Conservation (phyloP, 441 rosid genomes). For the Dalechampia spathulata region DNA sequence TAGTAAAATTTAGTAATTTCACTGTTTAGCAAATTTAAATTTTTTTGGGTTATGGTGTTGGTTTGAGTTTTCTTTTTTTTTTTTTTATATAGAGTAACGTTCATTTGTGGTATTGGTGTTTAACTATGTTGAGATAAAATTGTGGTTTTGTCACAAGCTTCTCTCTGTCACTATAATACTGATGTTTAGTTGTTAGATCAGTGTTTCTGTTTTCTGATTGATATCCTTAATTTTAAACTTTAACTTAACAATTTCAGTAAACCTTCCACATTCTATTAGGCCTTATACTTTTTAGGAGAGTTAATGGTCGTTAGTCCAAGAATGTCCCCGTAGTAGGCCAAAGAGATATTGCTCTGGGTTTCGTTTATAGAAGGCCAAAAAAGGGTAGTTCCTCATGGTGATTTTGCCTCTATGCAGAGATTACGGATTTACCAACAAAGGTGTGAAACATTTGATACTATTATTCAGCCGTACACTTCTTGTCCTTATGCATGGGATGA, state of each 20-base stretch:
- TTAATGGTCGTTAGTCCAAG: not conserved
- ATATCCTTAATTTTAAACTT: not conserved
- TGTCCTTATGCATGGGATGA: conserved; percentile 99
- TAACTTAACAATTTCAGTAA: not conserved
- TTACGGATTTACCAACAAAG: conserved; percentile 84
- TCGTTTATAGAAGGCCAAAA: not conserved
- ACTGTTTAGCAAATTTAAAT: not conserved
- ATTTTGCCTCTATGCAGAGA: conserved; percentile 37
- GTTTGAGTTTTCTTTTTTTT: not conserved
- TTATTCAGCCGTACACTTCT: conserved; percentile 69
- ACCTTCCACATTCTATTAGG: not conserved
- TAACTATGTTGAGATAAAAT: no score
- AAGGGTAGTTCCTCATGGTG: no score
- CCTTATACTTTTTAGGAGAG: not conserved
- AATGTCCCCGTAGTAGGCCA: not conserved
- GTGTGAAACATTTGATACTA: conserved; percentile 86
- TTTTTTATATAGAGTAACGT: no score
- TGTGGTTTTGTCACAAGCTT: no score
- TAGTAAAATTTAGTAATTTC: conserved; percentile 25
- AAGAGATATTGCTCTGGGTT: not conserved
- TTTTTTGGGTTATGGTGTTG: not conserved
- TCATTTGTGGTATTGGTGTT: no score
- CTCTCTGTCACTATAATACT: not conserved
- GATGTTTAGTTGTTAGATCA: not conserved
- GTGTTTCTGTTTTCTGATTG: not conserved